Evolutionary conservation across 805 yeast species (phyloP).

Genomic region (Scheffersomyces amazonensis): DNA sequence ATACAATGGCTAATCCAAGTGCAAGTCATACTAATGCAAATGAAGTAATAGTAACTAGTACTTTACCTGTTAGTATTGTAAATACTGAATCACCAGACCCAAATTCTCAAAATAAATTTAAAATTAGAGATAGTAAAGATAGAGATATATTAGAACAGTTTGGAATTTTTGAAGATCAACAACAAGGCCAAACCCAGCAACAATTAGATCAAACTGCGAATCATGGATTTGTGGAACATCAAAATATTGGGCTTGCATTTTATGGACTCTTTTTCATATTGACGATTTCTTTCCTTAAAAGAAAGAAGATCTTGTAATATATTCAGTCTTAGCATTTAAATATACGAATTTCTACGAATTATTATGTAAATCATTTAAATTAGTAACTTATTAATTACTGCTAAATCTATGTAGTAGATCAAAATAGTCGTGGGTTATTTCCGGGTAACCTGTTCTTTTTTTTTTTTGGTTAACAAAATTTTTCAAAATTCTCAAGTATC

Average conservation of each 20-base stretch:
- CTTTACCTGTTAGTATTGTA: slow-evolving; percentile 18
- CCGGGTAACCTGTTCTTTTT: too few species aligned
- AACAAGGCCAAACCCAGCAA: background rate
- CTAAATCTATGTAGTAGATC: too few species aligned
- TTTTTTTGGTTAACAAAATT: too few species aligned
- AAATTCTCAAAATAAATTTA: background rate
- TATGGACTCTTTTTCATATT: slow-evolving; percentile 15
- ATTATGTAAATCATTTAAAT: too few species aligned
- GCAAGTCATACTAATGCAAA: slow-evolving; percentile 4
- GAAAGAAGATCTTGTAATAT: slow-evolving; percentile 2
- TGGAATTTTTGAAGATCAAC: slow-evolving; percentile 1
- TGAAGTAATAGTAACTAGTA: slow-evolving; percentile 2
- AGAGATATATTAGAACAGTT: background rate
- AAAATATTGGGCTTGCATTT: slow-evolving; percentile 15
- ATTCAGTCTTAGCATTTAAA: too few species aligned
- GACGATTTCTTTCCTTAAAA: slow-evolving; percentile 14
- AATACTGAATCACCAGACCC: slow-evolving; percentile 4
- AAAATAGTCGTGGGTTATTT: too few species aligned
- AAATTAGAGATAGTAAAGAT: background rate
- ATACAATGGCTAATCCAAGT: too few species aligned
- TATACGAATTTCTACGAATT: too few species aligned
- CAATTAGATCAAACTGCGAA: background rate
- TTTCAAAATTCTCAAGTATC: too few species aligned
- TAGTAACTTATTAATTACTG: too few species aligned
- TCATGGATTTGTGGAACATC: slow-evolving; percentile 5